A percentile compares a stretch with the other conserved stretches of the same genome.
phyloP scores from a whole-genome alignment of 345 rosid genomes.

The Gossypium arboreum region DNA sequence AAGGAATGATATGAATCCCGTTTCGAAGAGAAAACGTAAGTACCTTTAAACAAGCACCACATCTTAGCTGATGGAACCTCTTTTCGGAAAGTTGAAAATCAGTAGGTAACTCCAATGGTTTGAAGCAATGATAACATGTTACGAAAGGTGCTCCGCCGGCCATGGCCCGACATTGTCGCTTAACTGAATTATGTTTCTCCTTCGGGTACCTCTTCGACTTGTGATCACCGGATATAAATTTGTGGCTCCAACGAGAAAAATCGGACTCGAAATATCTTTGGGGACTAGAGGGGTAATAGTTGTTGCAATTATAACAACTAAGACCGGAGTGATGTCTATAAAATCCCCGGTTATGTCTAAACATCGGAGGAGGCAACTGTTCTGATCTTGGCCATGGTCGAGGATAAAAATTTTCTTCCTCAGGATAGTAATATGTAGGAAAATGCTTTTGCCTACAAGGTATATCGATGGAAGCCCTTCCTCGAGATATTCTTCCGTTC shows the following conservation, averaged over 20 bases:
- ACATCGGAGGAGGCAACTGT: slow-evolving; percentile 31
- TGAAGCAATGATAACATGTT: slow-evolving; percentile 56
- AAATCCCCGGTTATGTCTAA: slow-evolving; percentile 23
- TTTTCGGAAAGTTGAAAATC: slow-evolving; percentile 65
- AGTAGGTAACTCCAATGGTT: slow-evolving; percentile 59
- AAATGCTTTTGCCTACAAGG: slow-evolving; percentile 26
- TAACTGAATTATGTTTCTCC: slow-evolving; percentile 43
- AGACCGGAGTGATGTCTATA: slow-evolving; percentile 28
- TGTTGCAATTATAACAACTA: slow-evolving; percentile 29
- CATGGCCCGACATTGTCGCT: slow-evolving; percentile 58
- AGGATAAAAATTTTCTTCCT: slow-evolving; percentile 23
- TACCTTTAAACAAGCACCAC: slow-evolving; percentile 64
- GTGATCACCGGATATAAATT: slow-evolving; percentile 43
- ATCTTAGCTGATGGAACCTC: slow-evolving; percentile 61
- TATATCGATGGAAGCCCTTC: slow-evolving; percentile 25
- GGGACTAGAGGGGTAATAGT: slow-evolving; percentile 58
- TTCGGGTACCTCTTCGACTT: slow-evolving; percentile 34
- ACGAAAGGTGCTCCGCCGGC: slow-evolving; percentile 85
- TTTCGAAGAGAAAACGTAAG: slow-evolving; percentile 61
- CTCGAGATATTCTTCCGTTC: not conserved
- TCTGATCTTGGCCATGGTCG: slow-evolving; percentile 31
- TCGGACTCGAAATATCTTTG: slow-evolving; percentile 44
- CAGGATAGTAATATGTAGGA: slow-evolving; percentile 20
- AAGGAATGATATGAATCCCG: slow-evolving; percentile 53
- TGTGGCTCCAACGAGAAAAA: slow-evolving; percentile 31